These are phyloP conservation scores for Linum lewisii DNA, from an alignment of 345 rosid genomes.

Conservation along the genomic window DNA sequence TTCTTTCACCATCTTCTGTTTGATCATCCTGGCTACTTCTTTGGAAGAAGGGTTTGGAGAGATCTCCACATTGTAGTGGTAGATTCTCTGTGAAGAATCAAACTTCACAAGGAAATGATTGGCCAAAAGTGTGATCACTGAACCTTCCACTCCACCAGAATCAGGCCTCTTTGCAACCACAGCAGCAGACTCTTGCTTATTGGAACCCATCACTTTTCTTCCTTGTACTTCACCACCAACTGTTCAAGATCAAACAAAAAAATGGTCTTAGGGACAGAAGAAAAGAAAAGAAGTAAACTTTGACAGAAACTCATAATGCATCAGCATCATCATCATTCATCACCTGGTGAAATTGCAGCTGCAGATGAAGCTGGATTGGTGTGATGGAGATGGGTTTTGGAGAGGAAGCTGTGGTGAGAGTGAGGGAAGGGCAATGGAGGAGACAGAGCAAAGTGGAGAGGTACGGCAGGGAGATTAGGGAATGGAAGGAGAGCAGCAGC, in stretches of 20 bases:
- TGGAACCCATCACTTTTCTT: conserved; percentile 29
- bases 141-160: conserved; percentile 75
- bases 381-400: conserved; percentile 45
- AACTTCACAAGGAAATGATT: conserved; percentile 85
- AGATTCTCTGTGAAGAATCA: conserved; percentile 55
- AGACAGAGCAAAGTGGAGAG: conserved; percentile 39
- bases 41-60: conserved; percentile 71
- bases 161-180: conserved; percentile 73
- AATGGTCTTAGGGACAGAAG: background rate
- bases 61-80: conserved; percentile 86
- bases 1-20: conserved; percentile 57
- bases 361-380: conserved; percentile 40
- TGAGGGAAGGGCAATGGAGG: conserved; percentile 27
- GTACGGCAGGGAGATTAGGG: conserved; percentile 43
- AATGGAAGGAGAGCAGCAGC: conserved; percentile 44
- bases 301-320: conserved; percentile 23
- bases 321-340: too few relatives aligned
- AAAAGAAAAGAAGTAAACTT: background rate
- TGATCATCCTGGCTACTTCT: conserved; percentile 77
- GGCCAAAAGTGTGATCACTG: conserved; percentile 65
- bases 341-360: conserved; percentile 34
- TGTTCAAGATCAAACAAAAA: conserved; percentile 24
- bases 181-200: conserved; percentile 19
- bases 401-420: conserved; percentile 27
- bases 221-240: conserved; percentile 31